Base-by-base conservation (phyloP, 2,329 filamentous ascomycete genomes). In the Hypoxylon sp. region DNA sequence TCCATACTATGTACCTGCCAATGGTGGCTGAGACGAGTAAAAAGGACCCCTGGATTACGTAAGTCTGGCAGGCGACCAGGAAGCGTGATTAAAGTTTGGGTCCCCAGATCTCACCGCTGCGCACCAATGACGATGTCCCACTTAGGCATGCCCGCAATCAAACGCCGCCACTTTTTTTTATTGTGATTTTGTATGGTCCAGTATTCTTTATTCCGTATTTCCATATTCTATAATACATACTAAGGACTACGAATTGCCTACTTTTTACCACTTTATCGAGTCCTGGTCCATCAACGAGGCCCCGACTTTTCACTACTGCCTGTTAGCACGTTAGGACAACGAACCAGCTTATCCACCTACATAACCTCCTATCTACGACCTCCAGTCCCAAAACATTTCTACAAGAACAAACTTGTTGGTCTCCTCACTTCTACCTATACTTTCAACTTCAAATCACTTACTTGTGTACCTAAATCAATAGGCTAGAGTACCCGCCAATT, bases 51-150 rank as follows among this genome's bases (percentile, higher is more conserved):
- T 64, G 60, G 34, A 65, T 68, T 68, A 65, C 58, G 32, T 65
- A 63, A 66, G 34, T 51, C 38, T 51, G 46, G 59, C 58, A 69
- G 55, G 45, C 53, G 55, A 60, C 58, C 19, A n/a, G 36, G 50
- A 51, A 69, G 64, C 56, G 36, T 64, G 57, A 56, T 64, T 69
- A 69, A 52, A 60, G 67, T 69, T 66, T 65, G 64, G 60, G 52
- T 62, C 60, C 65, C 64, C 64, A 68, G 67, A 70, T 68, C 67
- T 69, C 67, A 70, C 67, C 65, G 68, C 68, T 63, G 68, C 65
- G 68, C 61, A 68, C 68, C 68, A 70, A 70, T 70, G 61, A 68
- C 55, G 58, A 55, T 53, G 53, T 63, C 65, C 68, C 68, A 70
- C 68, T 63, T 65, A 41, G 55, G 36, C 68, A 65, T 68, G 68